Conservation (phyloP, 169 alveolate genomes). For the Cystoisospora suis region DNA sequence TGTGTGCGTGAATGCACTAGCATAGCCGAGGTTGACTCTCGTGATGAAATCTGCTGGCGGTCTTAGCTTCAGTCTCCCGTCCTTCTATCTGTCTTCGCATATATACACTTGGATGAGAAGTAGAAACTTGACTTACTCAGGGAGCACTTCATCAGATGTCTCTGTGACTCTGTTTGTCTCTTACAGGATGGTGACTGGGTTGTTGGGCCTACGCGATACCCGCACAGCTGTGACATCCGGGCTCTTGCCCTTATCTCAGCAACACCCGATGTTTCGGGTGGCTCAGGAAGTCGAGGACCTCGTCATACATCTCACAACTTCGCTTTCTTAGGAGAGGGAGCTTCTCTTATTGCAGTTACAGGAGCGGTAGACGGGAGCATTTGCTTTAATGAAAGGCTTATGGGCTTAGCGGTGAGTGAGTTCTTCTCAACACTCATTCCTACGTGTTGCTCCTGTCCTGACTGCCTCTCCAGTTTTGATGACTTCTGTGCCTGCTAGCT, state of each 20-base stretch:
- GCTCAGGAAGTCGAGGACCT: too few relatives aligned
- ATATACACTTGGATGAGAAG: too few relatives aligned
- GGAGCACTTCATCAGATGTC: too few relatives aligned
- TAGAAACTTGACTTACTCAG: too few relatives aligned
- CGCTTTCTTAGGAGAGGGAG: too few relatives aligned
- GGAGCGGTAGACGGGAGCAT: constrained; percentile 25
- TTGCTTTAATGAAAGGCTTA: background rate
- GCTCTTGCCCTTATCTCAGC: constrained; percentile 42
- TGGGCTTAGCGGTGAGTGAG: background rate
- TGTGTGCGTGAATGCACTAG: too few relatives aligned
- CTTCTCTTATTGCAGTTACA: background rate
- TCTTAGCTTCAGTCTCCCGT: too few relatives aligned
- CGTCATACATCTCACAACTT: background rate
- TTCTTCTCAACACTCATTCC: background rate
- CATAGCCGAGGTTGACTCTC: too few relatives aligned
- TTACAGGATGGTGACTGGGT: constrained; percentile 56
- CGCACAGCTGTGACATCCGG: constrained; percentile 54
- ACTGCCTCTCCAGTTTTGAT: too few relatives aligned
- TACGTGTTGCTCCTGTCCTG: background rate
- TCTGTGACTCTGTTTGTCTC: background rate
- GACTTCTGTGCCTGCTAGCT: too few relatives aligned
- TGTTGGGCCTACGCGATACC: constrained; percentile 51
- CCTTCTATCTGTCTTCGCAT: too few relatives aligned
- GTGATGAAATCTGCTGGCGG: too few relatives aligned
- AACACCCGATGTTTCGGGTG: background rate